Evolutionary conservation across 345 rosid genomes (phyloP).

Genomic region (Rhodamnia rubescens): DNA sequence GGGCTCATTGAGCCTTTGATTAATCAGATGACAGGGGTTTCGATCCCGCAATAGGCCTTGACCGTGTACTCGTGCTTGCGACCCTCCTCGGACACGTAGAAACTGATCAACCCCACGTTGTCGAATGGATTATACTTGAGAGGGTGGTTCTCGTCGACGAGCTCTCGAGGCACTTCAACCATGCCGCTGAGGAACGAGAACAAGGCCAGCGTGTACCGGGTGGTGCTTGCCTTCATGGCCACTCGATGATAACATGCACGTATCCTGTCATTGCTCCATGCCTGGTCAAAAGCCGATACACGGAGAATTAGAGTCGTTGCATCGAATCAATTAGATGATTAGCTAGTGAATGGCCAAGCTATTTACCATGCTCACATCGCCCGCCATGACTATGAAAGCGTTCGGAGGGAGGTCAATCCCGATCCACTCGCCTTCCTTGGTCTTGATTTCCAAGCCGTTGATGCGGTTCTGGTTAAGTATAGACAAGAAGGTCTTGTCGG

Average conservation of each 20-base stretch:
- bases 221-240: not conserved
- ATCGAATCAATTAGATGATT: not conserved
- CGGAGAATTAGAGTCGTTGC: not conserved
- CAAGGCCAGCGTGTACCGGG: conserved; percentile 9
- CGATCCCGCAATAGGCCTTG: conserved; percentile 7
- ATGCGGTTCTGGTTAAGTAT: conserved; percentile 30
- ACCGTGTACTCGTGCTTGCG: conserved; percentile 2
- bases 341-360: not conserved
- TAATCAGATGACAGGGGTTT: not conserved
- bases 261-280: conserved; percentile 11
- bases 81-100: not conserved
- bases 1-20: not conserved
- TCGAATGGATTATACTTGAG: conserved; percentile 14
- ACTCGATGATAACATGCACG: conserved; percentile 5
- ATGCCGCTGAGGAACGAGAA: conserved; percentile 6
- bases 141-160: conserved; percentile 15
- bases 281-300: not conserved
- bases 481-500: conserved; percentile 24
- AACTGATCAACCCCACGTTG: not conserved
- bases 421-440: conserved; percentile 25
- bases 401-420: conserved; percentile 3
- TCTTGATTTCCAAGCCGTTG: conserved; percentile 21
- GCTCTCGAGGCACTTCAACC: conserved; percentile 13
- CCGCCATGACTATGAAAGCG: conserved; percentile 19
- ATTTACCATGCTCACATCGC: conserved; percentile 18